A percentile compares a stretch with the other conserved stretches of the same genome.
These are phyloP conservation scores for Cairneyella variabilis DNA, from an alignment of 495 filamentous ascomycete species.

Conservation along the genomic window DNA sequence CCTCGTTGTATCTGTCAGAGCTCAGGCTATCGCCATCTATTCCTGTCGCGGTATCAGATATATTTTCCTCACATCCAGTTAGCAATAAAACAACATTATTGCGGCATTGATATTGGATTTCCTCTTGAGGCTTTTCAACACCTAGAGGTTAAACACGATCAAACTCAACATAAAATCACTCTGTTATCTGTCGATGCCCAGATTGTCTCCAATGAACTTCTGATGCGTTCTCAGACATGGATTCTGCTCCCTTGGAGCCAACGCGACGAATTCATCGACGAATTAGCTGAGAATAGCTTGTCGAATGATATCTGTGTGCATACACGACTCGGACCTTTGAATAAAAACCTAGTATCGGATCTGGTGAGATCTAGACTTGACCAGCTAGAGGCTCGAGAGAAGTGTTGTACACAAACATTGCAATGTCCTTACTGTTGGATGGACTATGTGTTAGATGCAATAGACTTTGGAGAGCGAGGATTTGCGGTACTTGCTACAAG, in stretches of 20 bases:
- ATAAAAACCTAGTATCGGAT: background rate
- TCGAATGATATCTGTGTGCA: conserved; percentile 3
- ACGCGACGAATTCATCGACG: conserved; percentile 7
- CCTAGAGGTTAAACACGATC: conserved; percentile 10
- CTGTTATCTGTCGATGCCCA: conserved; percentile 19
- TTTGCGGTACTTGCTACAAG: conserved; percentile 16
- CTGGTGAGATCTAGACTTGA: conserved; percentile 17
- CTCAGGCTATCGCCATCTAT: conserved; percentile 1
- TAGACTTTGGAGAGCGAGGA: conserved; percentile 19
- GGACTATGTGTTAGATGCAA: conserved; percentile 17
- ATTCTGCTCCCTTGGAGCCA: conserved; percentile 9
- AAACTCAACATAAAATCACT: conserved; percentile 1
- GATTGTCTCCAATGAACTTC: conserved; percentile 19
- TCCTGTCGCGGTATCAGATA: conserved; percentile 6
- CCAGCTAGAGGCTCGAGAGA: conserved; percentile 6
- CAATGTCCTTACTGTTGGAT: conserved; percentile 16
- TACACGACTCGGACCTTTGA: conserved; percentile 3
- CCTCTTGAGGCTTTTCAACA: conserved; percentile 16
- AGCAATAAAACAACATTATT: conserved; percentile 18
- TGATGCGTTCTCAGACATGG: conserved; percentile 20
- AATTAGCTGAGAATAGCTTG: background rate
- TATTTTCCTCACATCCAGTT: conserved; percentile 20
- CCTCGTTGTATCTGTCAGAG: conserved; percentile 5
- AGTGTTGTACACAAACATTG: conserved; percentile 6
- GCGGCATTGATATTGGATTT: conserved; percentile 14